Percentiles rank a stretch among this genome's conserved stretches.
These are phyloP conservation scores for Panicum hallii DNA, from an alignment of 202 grass and related monocot species.

Conservation along the genomic window DNA sequence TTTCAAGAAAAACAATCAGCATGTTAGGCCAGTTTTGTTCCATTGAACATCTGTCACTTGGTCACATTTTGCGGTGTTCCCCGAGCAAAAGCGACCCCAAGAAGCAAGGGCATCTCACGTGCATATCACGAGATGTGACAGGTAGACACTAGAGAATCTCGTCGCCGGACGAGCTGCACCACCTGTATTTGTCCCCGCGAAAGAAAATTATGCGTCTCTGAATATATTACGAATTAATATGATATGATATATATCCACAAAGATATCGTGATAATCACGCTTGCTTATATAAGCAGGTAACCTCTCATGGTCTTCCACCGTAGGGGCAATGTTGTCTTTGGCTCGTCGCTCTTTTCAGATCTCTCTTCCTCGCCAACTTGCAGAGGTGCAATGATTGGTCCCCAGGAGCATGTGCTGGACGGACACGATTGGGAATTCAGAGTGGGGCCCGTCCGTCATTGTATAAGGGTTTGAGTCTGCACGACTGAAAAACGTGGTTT, in stretches of 20 bases:
- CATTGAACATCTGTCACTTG: background rate
- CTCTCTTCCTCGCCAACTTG: conserved; percentile 16
- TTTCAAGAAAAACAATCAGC: background rate
- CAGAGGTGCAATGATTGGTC: conserved; percentile 37
- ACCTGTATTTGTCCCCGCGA: conserved; percentile 11
- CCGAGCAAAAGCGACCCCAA: background rate
- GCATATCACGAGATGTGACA: conserved; percentile 38
- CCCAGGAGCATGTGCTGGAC: conserved; percentile 16
- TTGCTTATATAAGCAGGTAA: conserved; percentile 65
- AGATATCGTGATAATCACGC: conserved; percentile 40
- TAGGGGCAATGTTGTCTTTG: background rate
- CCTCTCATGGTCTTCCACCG: background rate
- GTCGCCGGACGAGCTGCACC: background rate
- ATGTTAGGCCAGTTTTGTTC: background rate
- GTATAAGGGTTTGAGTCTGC: too few species aligned
- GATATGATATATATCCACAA: background rate
- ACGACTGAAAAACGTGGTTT: too few species aligned
- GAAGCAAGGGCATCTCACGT: conserved; percentile 24
- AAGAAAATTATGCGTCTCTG: background rate
- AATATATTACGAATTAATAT: background rate
- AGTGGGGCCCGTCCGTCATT: background rate
- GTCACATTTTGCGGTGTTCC: background rate
- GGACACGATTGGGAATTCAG: conserved; percentile 6
- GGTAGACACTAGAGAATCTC: conserved; percentile 30
- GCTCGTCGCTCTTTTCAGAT: background rate